Evolutionary conservation across 2,329 filamentous ascomycete species (phyloP).

Genomic region (Penicillium occitanis): DNA sequence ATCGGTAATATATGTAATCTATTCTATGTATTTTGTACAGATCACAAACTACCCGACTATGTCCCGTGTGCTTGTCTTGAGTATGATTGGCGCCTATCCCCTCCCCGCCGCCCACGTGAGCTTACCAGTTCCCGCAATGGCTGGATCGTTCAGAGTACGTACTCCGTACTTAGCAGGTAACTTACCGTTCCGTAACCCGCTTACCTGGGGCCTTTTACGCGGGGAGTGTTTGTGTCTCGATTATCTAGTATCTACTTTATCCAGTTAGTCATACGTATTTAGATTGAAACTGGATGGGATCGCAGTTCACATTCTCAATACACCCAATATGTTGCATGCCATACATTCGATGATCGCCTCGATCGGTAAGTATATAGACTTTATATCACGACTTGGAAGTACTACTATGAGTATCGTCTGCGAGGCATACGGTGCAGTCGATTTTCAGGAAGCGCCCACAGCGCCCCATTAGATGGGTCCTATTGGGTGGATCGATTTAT

Average conservation of each 20-base stretch:
- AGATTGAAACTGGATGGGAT: neutral
- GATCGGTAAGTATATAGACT: neutral
- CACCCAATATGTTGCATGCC: neutral
- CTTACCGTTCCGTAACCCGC: slow-evolving; percentile 2
- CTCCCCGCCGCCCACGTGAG: slow-evolving; percentile 14
- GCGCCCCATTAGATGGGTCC: neutral
- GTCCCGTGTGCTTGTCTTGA: neutral
- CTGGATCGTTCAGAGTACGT: neutral
- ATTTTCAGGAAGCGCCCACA: slow-evolving; percentile 1
- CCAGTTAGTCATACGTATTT: neutral
- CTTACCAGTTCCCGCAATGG: slow-evolving; percentile 6
- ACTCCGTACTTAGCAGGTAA: neutral
- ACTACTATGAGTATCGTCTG: neutral
- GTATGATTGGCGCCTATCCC: neutral
- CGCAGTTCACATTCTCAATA: neutral
- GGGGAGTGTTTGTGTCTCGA: neutral
- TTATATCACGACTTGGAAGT: neutral
- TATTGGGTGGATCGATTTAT: neutral
- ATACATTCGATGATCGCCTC: neutral
- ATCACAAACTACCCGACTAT: neutral
- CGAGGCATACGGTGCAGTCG: neutral
- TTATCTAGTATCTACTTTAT: neutral
- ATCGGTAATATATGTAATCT: slow-evolving; percentile 4
- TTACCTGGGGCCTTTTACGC: neutral
- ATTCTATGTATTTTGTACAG: neutral